Evolutionary conservation across 106 monocot species (phyloP).

Genomic region (Dioscorea dumetorum): DNA sequence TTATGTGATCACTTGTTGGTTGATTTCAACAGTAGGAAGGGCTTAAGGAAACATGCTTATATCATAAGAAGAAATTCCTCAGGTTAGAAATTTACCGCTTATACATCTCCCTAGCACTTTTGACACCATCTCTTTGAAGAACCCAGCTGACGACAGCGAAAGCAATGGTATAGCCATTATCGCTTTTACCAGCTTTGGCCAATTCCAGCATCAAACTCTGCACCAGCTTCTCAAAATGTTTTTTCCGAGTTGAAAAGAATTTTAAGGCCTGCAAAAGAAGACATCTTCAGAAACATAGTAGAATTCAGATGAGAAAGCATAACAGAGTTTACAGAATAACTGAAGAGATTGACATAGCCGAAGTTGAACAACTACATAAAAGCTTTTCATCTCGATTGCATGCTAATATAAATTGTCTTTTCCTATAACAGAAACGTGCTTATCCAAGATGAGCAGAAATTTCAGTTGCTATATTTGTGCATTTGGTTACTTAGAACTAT

Average conservation of each 20-base stretch:
- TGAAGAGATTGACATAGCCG: too few relatives aligned
- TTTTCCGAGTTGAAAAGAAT: conserved; percentile 39
- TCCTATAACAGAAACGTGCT: too few relatives aligned
- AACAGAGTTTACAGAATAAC: too few relatives aligned
- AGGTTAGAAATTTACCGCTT: conserved; percentile 30
- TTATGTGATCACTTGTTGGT: not conserved
- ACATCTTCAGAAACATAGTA: not conserved
- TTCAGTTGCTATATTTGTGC: too few relatives aligned
- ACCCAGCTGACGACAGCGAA: conserved; percentile 34
- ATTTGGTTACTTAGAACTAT: too few relatives aligned
- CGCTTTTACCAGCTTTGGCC: conserved; percentile 20
- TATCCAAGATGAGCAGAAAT: too few relatives aligned
- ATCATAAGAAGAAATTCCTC: not conserved
- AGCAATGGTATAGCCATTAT: conserved; percentile 28
- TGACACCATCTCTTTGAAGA: conserved; percentile 44
- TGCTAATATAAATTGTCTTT: too few relatives aligned
- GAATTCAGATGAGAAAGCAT: too few relatives aligned
- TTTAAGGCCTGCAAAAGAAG: conserved; percentile 49
- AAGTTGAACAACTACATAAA: too few relatives aligned
- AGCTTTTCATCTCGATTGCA: too few relatives aligned
- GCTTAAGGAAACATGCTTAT: not conserved
- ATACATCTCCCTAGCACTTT: conserved; percentile 50
- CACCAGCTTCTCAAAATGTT: conserved; percentile 48
- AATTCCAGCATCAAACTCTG: conserved; percentile 32
- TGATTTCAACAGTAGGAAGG: too few relatives aligned